phyloP scores from a whole-genome alignment of 2,329 filamentous ascomycete genomes.

The Coniochaeta prunicola region DNA sequence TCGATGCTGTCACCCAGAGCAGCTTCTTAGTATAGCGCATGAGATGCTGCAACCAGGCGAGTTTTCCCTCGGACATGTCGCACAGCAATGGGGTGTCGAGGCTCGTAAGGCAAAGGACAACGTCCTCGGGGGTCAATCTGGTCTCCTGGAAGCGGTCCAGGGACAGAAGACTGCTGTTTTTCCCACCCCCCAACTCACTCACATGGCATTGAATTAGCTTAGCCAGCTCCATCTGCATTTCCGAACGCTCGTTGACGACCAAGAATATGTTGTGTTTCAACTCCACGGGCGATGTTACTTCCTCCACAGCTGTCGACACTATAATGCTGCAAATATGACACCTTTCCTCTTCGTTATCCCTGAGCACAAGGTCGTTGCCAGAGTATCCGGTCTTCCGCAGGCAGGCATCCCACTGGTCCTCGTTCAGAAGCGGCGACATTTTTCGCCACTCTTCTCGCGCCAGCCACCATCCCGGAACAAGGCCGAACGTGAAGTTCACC shows the following conservation, averaged over 20 bases:
- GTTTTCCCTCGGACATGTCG: constrained; percentile 13
- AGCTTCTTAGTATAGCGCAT: constrained; percentile 12
- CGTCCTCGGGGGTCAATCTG: constrained; percentile 8
- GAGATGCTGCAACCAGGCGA: constrained; percentile 13
- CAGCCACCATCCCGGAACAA: constrained; percentile 8
- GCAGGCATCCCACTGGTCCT: constrained; percentile 12
- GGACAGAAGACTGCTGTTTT: constrained; percentile 2
- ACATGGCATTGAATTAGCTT: not conserved
- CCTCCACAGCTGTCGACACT: constrained; percentile 2
- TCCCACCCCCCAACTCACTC: not conserved
- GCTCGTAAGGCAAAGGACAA: constrained; percentile 16
- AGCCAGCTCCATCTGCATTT: not conserved
- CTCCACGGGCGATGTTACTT: not conserved
- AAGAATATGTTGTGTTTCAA: constrained; percentile 6
- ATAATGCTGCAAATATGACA: constrained; percentile 7
- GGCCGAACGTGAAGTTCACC: constrained; percentile 4
- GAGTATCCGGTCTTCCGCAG: constrained; percentile 14
- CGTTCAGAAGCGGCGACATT: not conserved
- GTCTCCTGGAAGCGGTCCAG: constrained; percentile 5
- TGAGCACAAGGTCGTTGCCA: constrained; percentile 15
- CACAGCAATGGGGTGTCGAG: constrained; percentile 16
- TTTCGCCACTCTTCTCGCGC: constrained; percentile 4
- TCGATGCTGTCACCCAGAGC: constrained; percentile 17
- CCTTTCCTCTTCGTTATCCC: constrained; percentile 11
- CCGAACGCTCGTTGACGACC: constrained; percentile 11